A percentile compares a stretch with the other conserved stretches of the same genome.
Evolutionary conservation across 2,329 filamentous ascomycete genomes (phyloP).

Genomic region (Colletotrichum sp.): DNA sequence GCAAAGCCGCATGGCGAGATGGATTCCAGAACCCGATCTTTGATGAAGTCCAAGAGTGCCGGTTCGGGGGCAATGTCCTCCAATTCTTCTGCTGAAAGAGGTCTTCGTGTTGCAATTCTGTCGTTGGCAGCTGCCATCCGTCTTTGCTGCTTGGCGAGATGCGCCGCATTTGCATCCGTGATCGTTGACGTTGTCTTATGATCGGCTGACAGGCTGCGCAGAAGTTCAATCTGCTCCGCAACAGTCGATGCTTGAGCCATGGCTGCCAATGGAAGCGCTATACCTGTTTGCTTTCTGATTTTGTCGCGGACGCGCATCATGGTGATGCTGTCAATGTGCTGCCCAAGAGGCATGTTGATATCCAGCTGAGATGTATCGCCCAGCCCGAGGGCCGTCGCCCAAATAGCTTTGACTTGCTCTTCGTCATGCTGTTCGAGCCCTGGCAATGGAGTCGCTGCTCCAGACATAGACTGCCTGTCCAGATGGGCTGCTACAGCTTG

Average conservation of each 20-base stretch:
- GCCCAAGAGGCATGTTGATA: not conserved
- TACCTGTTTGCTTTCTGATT: not conserved
- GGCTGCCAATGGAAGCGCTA: not conserved
- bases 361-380: not conserved
- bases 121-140: not conserved
- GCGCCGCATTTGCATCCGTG: not conserved
- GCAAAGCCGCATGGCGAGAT: not conserved
- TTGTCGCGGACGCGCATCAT: not conserved
- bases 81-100: not conserved
- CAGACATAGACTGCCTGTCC: not conserved
- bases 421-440: not conserved
- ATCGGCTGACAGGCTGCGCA: not conserved
- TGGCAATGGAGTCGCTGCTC: fast-evolving
- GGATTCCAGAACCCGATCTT: not conserved
- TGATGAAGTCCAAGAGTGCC: not conserved
- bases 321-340: not conserved
- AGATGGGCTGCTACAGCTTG: not conserved
- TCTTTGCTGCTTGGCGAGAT: not conserved
- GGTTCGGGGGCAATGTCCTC: not conserved
- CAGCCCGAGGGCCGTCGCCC: not conserved
- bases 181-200: not conserved
- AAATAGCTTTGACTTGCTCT: not conserved
- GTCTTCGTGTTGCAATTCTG: not conserved
- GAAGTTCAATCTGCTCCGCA: not conserved
- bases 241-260: not conserved